Base-by-base conservation (phyloP, 2,329 filamentous ascomycete species). In the Fusarium domesticum region DNA sequence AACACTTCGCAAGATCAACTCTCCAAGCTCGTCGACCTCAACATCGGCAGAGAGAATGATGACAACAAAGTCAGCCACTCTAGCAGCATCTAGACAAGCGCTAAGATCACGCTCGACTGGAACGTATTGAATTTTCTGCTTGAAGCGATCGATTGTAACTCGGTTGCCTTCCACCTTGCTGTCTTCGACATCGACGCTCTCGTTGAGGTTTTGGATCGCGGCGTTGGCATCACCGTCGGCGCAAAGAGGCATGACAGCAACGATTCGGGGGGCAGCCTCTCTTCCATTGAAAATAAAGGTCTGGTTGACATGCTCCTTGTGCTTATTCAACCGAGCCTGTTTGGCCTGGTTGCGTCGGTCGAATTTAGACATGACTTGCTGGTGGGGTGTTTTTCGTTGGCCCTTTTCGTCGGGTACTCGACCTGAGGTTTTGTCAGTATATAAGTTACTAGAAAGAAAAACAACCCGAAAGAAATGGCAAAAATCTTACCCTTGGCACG, bases 351-450 rank as follows among this genome's bases (percentile, higher is more conserved):
- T 97, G 59, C 89, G 84, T 48, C 93, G 86, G 69, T 96, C 90
- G 66, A 98, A 80, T 71, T 97, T 98, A 47, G 90, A 95, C 88
- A 96, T 92, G 71, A 96, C 82, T 72, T 96, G 89, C 67, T 98
- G 93, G 67, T 96, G 89, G 43, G 89, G 89, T 14, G 92, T 96
- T 69, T 89, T 95, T 62, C 92, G 83, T 59, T 76, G 75, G 49
- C 85, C 84, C 59, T 78, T 81, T 63, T 95, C 87, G 60, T 81
- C 73, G 43, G 76, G 84, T 38, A 92, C 78, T 68, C 93, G 93
- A 64, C 91, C 89, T 93, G n/a, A n/a, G n/a, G n/a, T n/a, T n/a
- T n/a, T n/a, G n/a, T n/a, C n/a, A n/a, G n/a, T n/a, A n/a, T n/a
- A 14, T 20, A 31, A 28, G 36, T 33, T 14, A 17, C 35, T 52